These are phyloP conservation scores for Globisporangium megalacanthum DNA, from an alignment of 352 stramenopile species.

Conservation along the genomic window DNA sequence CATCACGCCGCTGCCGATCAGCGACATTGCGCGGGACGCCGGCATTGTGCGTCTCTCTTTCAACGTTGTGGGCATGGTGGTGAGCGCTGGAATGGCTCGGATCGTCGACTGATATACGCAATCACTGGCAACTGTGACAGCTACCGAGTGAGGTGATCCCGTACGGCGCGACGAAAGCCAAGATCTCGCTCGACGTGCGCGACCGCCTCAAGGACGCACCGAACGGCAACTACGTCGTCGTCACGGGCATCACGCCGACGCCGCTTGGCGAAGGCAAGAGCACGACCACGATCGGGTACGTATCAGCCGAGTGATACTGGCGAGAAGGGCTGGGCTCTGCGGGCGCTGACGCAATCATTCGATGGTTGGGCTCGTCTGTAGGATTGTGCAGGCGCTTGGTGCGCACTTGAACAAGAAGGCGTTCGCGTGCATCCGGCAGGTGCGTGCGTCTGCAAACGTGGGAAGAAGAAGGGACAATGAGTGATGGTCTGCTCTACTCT, in stretches of 20 bases:
- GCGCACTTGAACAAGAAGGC: conserved; percentile 91
- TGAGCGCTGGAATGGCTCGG: not conserved
- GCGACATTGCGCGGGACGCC: conserved; percentile 46
- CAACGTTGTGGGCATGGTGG: not conserved
- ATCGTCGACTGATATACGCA: not conserved
- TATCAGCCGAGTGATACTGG: conserved; percentile 87
- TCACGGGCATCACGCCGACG: conserved; percentile 97
- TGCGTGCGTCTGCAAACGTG: conserved; percentile 19
- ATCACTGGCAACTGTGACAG: conserved; percentile 12
- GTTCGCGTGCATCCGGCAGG: conserved; percentile 97
- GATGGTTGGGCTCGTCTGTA: conserved; percentile 12
- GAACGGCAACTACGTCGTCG: conserved; percentile 97
- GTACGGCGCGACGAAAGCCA: conserved; percentile 90
- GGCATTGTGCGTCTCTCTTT: conserved; percentile 50
- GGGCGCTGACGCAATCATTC: not conserved
- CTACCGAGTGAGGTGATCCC: conserved; percentile 80
- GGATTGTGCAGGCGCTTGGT: conserved; percentile 93
- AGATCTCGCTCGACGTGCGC: conserved; percentile 89
- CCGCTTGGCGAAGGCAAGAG: conserved; percentile 97
- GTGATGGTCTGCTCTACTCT: not conserved
- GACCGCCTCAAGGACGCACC: conserved; percentile 80
- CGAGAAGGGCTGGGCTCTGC: conserved; percentile 28
- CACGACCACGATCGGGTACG: conserved; percentile 96
- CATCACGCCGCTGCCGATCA: conserved; percentile 61
- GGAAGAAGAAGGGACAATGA: conserved; percentile 14